Percentiles rank a stretch among this genome's conserved stretches.
Evolutionary conservation across 163 green algal species (phyloP).

Genomic region (Prototheca stagnorum): DNA sequence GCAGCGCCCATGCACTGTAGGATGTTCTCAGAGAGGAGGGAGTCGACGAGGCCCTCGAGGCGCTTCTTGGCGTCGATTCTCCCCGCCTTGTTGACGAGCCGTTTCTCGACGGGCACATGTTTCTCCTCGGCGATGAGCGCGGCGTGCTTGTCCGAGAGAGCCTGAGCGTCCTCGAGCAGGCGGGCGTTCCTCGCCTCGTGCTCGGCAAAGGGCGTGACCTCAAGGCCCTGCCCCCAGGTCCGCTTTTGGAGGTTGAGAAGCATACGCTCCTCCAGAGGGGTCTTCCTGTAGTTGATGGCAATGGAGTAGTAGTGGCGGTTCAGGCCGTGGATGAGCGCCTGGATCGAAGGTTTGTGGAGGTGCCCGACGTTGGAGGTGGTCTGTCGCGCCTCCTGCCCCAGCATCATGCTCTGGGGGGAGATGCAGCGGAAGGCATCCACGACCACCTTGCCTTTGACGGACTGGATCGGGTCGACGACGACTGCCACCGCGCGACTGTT

Average conservation of each 20-base stretch:
- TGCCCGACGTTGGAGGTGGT: conserved; percentile 95
- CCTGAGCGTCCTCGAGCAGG: conserved; percentile 44
- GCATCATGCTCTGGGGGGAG: conserved; percentile 92
- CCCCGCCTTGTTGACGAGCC: conserved; percentile 78
- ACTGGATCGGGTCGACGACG: conserved; percentile 97
- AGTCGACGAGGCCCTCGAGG: conserved; percentile 48
- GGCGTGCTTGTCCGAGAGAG: conserved; percentile 37
- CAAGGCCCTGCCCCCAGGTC: not conserved
- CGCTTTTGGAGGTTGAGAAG: conserved; percentile 75
- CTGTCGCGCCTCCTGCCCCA: conserved; percentile 92
- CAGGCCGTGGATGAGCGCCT: conserved; percentile 96
- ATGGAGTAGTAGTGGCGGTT: conserved; percentile 99
- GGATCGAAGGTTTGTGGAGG: conserved; percentile 95
- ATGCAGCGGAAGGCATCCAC: conserved; percentile 97
- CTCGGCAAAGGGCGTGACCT: conserved; percentile 32
- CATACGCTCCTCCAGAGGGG: conserved; percentile 97
- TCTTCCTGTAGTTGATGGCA: conserved; percentile 97
- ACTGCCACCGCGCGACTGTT: conserved; percentile 91
- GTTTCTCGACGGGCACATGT: conserved; percentile 54
- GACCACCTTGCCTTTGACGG: conserved; percentile 93
- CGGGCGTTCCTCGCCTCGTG: conserved; percentile 53
- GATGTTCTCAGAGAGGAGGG: conserved; percentile 88
- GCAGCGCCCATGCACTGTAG: conserved; percentile 85
- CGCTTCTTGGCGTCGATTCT: conserved; percentile 96
- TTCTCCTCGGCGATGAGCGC: conserved; percentile 71